Evolutionary conservation across 2,329 filamentous ascomycete species (phyloP).

Genomic region (Colletotrichum sp.): DNA sequence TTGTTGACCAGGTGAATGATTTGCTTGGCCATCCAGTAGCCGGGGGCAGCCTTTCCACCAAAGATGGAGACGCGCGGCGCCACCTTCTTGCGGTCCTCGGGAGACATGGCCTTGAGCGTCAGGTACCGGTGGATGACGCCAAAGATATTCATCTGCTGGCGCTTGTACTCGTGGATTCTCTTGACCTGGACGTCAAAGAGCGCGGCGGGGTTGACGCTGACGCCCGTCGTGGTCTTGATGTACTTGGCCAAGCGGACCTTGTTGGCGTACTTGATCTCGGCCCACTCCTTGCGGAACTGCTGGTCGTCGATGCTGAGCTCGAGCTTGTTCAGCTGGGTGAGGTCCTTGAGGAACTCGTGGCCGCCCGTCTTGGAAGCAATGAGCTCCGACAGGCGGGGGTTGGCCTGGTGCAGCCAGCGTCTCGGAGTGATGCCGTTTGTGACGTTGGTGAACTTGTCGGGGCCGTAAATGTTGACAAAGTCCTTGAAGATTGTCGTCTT

Average conservation of each 20-base stretch:
- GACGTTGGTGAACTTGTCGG: slow-evolving; percentile 98
- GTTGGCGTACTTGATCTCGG: slow-evolving; percentile 95
- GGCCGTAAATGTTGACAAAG: slow-evolving; percentile 92
- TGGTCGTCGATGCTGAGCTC: slow-evolving; percentile 86
- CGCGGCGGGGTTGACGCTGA: slow-evolving; percentile 84
- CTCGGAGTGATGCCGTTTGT: slow-evolving; percentile 97
- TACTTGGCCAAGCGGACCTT: slow-evolving; percentile 91
- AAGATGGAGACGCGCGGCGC: slow-evolving; percentile 93
- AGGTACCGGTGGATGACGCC: slow-evolving; percentile 96
- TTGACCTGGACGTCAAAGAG: slow-evolving; percentile 99
- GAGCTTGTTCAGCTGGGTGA: slow-evolving; percentile 85
- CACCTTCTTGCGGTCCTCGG: slow-evolving; percentile 85
- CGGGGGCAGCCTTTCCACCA: slow-evolving; percentile 95
- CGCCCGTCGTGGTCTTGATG: slow-evolving; percentile 81
- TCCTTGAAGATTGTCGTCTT: slow-evolving; percentile 99
- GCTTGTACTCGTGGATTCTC: slow-evolving; percentile 99
- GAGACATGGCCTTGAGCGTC: slow-evolving; percentile 81
- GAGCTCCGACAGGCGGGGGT: slow-evolving; percentile 87
- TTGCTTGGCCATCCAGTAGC: slow-evolving; percentile 99
- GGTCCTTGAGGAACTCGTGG: slow-evolving; percentile 85
- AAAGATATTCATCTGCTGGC: slow-evolving; percentile 98
- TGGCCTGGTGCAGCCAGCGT: slow-evolving; percentile 96
- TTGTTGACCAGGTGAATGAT: slow-evolving; percentile 97
- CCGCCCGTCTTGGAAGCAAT: slow-evolving; percentile 90
- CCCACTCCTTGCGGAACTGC: slow-evolving; percentile 91